A percentile compares a stretch with the other conserved stretches of the same genome.
Evolutionary conservation across 352 stramenopile species (phyloP).

Genomic region (Pythium dissimile): DNA sequence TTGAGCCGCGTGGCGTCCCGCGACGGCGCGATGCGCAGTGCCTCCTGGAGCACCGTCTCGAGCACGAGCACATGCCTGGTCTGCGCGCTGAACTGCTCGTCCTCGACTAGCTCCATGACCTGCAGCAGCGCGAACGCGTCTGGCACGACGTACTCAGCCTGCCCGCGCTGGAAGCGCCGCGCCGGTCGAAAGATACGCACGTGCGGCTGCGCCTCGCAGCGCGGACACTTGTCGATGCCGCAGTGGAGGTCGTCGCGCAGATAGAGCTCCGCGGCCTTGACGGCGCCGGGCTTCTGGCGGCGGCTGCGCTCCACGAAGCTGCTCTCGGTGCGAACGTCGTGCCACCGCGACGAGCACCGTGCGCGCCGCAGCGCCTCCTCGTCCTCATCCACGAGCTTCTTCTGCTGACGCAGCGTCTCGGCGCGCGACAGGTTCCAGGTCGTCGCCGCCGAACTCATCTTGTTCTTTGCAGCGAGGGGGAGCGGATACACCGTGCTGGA

Average conservation of each 20-base stretch:
- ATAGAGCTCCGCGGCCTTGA: constrained; percentile 71
- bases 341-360: constrained; percentile 31
- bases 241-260: constrained; percentile 70
- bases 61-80: constrained; percentile 59
- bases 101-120: constrained; percentile 75
- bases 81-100: constrained; percentile 37
- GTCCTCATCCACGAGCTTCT: constrained; percentile 19
- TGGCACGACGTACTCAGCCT: constrained; percentile 59
- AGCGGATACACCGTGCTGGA: too few species aligned
- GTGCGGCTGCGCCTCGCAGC: constrained; percentile 27
- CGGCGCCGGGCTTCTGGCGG: constrained; percentile 62
- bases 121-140: constrained; percentile 68
- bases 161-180: constrained; percentile 32
- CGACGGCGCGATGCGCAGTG: constrained; percentile 59
- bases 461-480: neutral
- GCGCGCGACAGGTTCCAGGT: constrained; percentile 30
- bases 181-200: constrained; percentile 21
- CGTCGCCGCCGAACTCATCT: constrained; percentile 4
- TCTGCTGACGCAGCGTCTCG: constrained; percentile 25
- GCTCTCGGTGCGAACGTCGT: constrained; percentile 48
- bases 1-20: constrained; percentile 58
- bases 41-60: constrained; percentile 62
- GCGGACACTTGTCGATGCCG: constrained; percentile 44
- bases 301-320: constrained; percentile 76
- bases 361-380: constrained; percentile 8